phyloP scores from a whole-genome alignment of 164 flowering plant species.

The Amborella trichopoda region DNA sequence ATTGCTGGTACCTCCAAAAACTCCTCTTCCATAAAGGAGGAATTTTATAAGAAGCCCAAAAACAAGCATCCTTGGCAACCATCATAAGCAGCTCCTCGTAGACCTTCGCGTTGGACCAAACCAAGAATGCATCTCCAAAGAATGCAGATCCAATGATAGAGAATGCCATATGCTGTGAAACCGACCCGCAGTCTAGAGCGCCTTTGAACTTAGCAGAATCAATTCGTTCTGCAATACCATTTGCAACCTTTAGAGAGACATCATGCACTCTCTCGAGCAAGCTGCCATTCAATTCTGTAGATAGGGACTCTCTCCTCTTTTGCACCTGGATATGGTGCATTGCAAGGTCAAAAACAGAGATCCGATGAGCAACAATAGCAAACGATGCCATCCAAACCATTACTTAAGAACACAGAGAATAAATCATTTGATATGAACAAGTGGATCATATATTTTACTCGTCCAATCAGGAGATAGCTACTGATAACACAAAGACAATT shows the following conservation, averaged over 20 bases:
- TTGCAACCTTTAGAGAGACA: constrained; percentile 22
- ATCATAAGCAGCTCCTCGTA: constrained; percentile 51
- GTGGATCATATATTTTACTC: no score
- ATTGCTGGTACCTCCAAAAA: constrained; percentile 42
- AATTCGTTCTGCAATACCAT: constrained; percentile 27
- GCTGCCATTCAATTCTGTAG: constrained; percentile 26
- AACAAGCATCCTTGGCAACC: constrained; percentile 52
- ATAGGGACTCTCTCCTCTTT: constrained; percentile 32
- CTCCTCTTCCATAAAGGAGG: constrained; percentile 52
- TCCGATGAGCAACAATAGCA: no score
- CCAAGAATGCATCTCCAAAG: constrained; percentile 48
- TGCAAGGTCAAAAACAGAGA: not conserved
- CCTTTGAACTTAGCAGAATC: constrained; percentile 19
- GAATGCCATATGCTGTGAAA: constrained; percentile 55
- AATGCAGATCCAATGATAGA: constrained; percentile 40
- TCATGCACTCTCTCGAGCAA: constrained; percentile 25
- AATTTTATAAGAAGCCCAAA: constrained; percentile 54
- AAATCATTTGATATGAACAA: no score
- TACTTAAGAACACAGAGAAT: no score
- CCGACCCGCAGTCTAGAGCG: constrained; percentile 26
- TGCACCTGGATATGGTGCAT: constrained; percentile 23
- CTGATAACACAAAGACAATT: no score
- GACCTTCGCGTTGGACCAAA: constrained; percentile 37
- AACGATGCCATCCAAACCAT: no score
- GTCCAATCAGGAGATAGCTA: no score